Evolutionary conservation across 139 green algal species (phyloP).

Genomic region (Chlamydomonas eustigma): DNA sequence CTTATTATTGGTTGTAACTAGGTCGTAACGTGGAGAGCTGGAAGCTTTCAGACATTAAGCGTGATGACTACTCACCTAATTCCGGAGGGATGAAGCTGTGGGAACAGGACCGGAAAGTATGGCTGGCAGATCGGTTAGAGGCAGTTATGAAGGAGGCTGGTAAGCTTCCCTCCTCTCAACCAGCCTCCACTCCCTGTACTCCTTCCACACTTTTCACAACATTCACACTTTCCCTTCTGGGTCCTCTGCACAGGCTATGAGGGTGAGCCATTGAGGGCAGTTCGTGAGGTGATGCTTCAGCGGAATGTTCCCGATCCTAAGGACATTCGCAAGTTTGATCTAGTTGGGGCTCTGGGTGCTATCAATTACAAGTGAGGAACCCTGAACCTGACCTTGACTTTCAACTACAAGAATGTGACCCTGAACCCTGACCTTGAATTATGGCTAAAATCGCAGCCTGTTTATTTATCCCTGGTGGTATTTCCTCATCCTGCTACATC

Average conservation of each 20-base stretch:
- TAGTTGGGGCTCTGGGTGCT: constrained; percentile 30
- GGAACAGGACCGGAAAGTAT: constrained; percentile 33
- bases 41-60: constrained; percentile 43
- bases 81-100: constrained; percentile 30
- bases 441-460: too few species aligned
- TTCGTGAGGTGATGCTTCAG: constrained; percentile 48
- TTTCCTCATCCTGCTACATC: constrained; percentile 8
- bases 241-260: constrained; percentile 34
- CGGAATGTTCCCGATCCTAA: constrained; percentile 45
- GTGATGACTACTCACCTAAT: constrained; percentile 52
- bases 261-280: constrained; percentile 17
- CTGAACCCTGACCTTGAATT: too few species aligned
- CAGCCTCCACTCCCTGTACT: too few species aligned
- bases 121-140: constrained; percentile 23
- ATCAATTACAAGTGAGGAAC: constrained; percentile 32
- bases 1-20: constrained; percentile 5
- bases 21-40: constrained; percentile 43
- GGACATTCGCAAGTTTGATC: constrained; percentile 46
- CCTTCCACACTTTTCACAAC: too few species aligned
- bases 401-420: too few species aligned
- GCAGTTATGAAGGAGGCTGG: not conserved
- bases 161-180: too few species aligned
- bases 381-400: too few species aligned
- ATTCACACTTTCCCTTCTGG: too few species aligned
- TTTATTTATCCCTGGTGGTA: too few species aligned